Conservation (phyloP, 148 eudicot species). For the Diospyros kaki region DNA sequence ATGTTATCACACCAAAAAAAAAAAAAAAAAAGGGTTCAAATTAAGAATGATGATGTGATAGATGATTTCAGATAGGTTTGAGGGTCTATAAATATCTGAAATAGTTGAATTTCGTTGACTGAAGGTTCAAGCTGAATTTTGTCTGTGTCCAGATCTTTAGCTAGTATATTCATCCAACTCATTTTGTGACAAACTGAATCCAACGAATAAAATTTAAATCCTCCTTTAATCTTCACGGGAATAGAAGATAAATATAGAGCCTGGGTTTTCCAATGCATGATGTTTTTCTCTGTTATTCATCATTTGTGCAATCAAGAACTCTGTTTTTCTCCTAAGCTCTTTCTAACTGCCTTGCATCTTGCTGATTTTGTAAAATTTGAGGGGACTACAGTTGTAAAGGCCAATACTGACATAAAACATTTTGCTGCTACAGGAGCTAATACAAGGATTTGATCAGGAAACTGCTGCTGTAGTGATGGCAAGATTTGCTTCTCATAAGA, state of each 20-base stretch:
- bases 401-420: conserved; percentile 14
- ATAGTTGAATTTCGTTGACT: background rate
- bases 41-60: background rate
- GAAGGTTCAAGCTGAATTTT: background rate
- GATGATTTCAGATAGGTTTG: background rate
- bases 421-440: conserved; percentile 56
- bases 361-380: background rate
- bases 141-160: background rate
- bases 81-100: background rate
- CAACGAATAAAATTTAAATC: background rate
- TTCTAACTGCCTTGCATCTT: background rate
- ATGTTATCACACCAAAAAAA: background rate
- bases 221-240: background rate
- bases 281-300: too few relatives aligned
- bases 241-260: background rate
- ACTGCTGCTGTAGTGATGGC: conserved; percentile 95
- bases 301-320: background rate
- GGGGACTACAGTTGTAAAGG: background rate
- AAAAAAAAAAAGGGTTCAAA: background rate
- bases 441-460: conserved; percentile 98
- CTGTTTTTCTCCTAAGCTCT: too few relatives aligned
- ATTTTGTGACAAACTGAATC: background rate
- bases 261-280: background rate
- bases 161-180: background rate
- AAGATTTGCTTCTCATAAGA: conserved; percentile 83